phyloP scores from a whole-genome alignment of 352 stramenopile genomes.

The Pythium aristosporum region DNA sequence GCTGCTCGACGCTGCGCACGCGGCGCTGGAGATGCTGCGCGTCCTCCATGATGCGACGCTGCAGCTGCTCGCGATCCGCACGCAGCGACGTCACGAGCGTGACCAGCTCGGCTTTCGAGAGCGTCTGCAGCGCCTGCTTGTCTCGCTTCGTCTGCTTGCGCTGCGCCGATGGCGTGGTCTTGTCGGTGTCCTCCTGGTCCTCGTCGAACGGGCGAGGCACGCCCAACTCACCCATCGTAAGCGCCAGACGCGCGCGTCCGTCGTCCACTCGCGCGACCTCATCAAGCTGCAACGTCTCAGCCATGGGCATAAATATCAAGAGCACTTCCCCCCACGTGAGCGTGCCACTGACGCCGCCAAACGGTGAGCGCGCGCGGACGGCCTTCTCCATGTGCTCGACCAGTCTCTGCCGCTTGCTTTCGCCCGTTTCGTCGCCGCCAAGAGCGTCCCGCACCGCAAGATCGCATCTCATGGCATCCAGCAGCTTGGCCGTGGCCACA shows the following conservation, averaged over 20 bases:
- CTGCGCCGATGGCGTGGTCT: neutral
- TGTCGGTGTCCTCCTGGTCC: neutral
- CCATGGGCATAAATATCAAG: conserved; percentile 59
- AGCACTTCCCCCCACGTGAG: conserved; percentile 80
- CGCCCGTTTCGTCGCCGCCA: conserved; percentile 20
- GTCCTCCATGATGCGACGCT: conserved; percentile 38
- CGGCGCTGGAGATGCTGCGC: conserved; percentile 42
- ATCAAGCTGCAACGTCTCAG: conserved; percentile 3
- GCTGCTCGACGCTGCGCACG: conserved; percentile 34
- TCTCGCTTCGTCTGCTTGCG: conserved; percentile 6
- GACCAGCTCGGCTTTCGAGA: conserved; percentile 52
- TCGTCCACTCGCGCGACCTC: neutral
- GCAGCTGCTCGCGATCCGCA: conserved; percentile 45
- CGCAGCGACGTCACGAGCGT: conserved; percentile 36
- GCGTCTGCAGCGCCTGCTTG: conserved; percentile 22
- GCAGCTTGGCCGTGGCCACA: conserved; percentile 30
- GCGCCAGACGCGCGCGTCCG: neutral
- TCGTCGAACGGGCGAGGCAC: conserved; percentile 11
- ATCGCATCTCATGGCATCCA: conserved; percentile 43
- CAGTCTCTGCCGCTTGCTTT: conserved; percentile 33
- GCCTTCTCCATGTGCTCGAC: conserved; percentile 41
- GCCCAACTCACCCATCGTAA: conserved; percentile 1
- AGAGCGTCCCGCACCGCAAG: conserved; percentile 35
- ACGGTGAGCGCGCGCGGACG: conserved; percentile 30
- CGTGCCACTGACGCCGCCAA: conserved; percentile 26